These are phyloP conservation scores for Helicostylum pulchrum DNA, from an alignment of 192 early-diverging fungal species.

Conservation along the genomic window DNA sequence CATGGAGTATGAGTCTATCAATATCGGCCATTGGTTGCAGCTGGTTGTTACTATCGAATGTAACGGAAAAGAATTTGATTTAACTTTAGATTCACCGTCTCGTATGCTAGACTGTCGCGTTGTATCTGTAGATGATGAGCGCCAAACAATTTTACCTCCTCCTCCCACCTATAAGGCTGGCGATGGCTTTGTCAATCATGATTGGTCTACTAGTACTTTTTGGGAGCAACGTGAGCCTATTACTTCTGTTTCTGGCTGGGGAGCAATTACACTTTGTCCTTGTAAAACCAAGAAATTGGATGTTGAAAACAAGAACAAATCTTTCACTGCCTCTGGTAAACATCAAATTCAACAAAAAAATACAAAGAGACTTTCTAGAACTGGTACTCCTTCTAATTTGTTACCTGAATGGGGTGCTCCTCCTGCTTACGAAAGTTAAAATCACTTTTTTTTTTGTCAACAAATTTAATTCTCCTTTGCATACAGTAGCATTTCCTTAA, in stretches of 20 bases:
- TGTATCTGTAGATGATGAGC: slow-evolving; percentile 20
- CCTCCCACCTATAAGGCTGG: slow-evolving; percentile 15
- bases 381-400: background rate
- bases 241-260: slow-evolving; percentile 11
- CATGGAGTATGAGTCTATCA: slow-evolving; percentile 13
- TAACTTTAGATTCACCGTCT: slow-evolving; percentile 17
- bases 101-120: slow-evolving; percentile 32
- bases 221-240: slow-evolving; percentile 28
- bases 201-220: slow-evolving; percentile 15
- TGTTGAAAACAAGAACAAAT: background rate
- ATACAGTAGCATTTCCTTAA: no score
- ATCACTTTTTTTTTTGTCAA: no score
- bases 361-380: slow-evolving; percentile 4
- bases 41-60: slow-evolving; percentile 4
- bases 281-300: slow-evolving; percentile 14
- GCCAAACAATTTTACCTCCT: slow-evolving; percentile 24
- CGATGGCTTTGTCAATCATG: background rate
- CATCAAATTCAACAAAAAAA: background rate
- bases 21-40: slow-evolving; percentile 26
- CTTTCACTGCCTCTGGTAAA: background rate
- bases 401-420: slow-evolving; percentile 22
- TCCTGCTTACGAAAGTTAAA: slow-evolving; percentile 1
- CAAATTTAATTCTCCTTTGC: no score
- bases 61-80: slow-evolving; percentile 14
- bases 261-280: slow-evolving; percentile 19